These are phyloP conservation scores for Candida frijolesensis DNA, from an alignment of 1,139 yeast species.

Conservation along the genomic window DNA sequence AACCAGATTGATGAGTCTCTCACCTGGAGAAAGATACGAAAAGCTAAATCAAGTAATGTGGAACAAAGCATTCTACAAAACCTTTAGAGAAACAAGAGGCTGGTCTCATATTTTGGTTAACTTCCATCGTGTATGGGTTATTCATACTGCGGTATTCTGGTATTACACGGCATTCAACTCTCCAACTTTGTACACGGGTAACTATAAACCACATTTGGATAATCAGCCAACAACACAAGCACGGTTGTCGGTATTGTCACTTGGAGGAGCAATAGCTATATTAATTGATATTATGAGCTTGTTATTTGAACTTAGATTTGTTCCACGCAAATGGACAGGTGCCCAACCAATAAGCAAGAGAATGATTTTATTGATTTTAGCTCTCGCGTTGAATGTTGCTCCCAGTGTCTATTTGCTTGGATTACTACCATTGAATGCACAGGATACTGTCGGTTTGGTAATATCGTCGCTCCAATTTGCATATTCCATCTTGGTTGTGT, in stretches of 20 bases:
- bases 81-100: slow-evolving; percentile 57
- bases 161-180: slow-evolving; percentile 56
- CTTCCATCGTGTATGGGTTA: slow-evolving; percentile 64
- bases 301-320: slow-evolving; percentile 46
- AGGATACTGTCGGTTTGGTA: slow-evolving; percentile 32
- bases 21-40: slow-evolving; percentile 49
- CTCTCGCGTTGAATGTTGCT: slow-evolving; percentile 30
- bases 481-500: slow-evolving; percentile 41
- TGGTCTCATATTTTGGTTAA: slow-evolving; percentile 62
- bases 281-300: slow-evolving; percentile 45
- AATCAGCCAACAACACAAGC: slow-evolving; percentile 53
- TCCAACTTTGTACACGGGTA: slow-evolving; percentile 54
- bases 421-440: slow-evolving; percentile 25
- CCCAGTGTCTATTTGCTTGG: slow-evolving; percentile 48
- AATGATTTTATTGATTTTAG: slow-evolving; percentile 28
- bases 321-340: slow-evolving; percentile 60
- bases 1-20: slow-evolving; percentile 41
- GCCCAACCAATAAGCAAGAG: slow-evolving; percentile 46
- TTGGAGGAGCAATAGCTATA: slow-evolving; percentile 54
- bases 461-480: slow-evolving; percentile 48
- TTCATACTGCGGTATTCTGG: slow-evolving; percentile 63
- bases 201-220: slow-evolving; percentile 45
- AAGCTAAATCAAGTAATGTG: slow-evolving; percentile 48
- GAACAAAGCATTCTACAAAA: slow-evolving; percentile 54
- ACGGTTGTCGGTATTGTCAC: slow-evolving; percentile 47